Evolutionary conservation across 352 stramenopile genomes (phyloP), one percentile per base, ranked within the genome.

Genomic region (Albugo candida): DNA sequence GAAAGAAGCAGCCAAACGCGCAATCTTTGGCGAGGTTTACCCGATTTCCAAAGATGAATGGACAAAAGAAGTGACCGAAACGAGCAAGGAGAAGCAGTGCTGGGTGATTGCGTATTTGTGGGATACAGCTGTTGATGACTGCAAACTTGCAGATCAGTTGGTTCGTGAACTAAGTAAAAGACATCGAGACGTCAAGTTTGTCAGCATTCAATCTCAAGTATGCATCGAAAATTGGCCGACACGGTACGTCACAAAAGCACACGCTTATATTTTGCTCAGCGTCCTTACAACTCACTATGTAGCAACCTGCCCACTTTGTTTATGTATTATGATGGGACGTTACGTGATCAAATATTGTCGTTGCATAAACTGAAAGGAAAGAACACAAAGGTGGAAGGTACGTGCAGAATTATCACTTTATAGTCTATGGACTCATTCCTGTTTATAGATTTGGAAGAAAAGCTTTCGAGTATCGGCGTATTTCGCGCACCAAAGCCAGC

Each of bases 31-130:
- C 10, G 78, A 94, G 48, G 56, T 96, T 16, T 70, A 91, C 49
- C 76, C 83, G 19, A 95, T 96, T 45, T 61, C 71, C 42, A 95
- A 95, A 65, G 81, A 92, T 58, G 84, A 96, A 53, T 96, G 83
- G 81, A 84, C 91, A 11, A 67, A 74, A 39, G 83, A 95, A 53
- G 82, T 96, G 54, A 96, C 84, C 18, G 83, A 95, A 13, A 64
- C 65, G 21, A 95, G 83, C 61, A 67, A 81, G 41, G 70, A 89
- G 24, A 43, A 43, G 20, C 47, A 59, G 17, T 60, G 75, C 55
- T 93, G 75, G 77, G 84, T 96, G 17, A 68, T 95, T 48, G 83
- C 75, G 21, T 93, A 92, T 54, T 58, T 95, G 17, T 96, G 87
- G 68, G 76, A 95, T 49, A 64, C 81, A 36, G 71, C 64, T 39